Percentiles rank a stretch among this genome's conserved stretches.
phyloP scores from a whole-genome alignment of 768 basidiomycete genomes.

The Hydnomerulius pinastri region DNA sequence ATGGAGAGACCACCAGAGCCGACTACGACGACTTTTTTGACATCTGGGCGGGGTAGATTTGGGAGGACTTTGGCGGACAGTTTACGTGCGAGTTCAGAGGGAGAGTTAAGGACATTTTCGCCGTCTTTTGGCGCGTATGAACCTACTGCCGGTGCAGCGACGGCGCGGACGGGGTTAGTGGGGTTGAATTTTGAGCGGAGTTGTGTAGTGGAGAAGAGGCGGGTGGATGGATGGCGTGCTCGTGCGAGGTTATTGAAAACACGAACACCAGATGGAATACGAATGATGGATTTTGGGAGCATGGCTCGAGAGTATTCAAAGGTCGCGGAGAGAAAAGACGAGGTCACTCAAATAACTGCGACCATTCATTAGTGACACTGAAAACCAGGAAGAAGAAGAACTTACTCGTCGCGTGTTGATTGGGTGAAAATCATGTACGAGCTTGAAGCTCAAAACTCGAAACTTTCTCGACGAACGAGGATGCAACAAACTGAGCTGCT shows the following conservation, averaged over 20 bases:
- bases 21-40: conserved; percentile 93
- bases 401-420: conserved; percentile 36
- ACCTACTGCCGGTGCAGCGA: conserved; percentile 77
- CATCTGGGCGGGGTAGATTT: conserved; percentile 86
- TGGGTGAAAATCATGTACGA: conserved; percentile 35
- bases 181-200: conserved; percentile 41
- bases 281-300: conserved; percentile 7
- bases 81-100: conserved; percentile 90
- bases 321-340: conserved; percentile 27
- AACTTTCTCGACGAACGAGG: no score
- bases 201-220: conserved; percentile 54
- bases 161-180: conserved; percentile 58
- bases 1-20: conserved; percentile 96
- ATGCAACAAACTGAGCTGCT: no score
- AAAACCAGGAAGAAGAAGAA: conserved; percentile 1
- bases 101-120: conserved; percentile 85
- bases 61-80: conserved; percentile 95
- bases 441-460: conserved; percentile 25
- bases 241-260: conserved; percentile 16
- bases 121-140: conserved; percentile 61
- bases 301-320: conserved; percentile 16
- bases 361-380: not conserved
- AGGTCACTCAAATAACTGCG: conserved; percentile 33
- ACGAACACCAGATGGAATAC: conserved; percentile 15
- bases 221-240: conserved; percentile 29